phyloP scores from a whole-genome alignment of 2,329 filamentous ascomycete species.

The Calonectria pauciramosa region DNA sequence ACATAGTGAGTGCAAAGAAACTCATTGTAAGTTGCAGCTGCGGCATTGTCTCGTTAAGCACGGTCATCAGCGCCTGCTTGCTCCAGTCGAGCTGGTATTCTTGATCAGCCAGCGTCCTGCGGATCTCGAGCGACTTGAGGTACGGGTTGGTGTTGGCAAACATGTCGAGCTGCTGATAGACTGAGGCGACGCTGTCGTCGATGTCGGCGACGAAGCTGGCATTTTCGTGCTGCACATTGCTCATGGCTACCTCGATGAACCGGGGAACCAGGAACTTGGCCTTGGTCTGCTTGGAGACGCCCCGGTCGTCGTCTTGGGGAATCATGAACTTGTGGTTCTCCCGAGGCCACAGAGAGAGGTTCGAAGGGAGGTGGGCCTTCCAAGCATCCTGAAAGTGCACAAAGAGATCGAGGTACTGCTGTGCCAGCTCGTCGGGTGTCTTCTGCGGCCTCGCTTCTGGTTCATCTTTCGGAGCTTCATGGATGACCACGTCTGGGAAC shows the following conservation, averaged over 20 bases:
- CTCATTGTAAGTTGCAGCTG: not conserved
- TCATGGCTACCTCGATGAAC: not conserved
- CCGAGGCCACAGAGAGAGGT: not conserved
- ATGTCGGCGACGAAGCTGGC: not conserved
- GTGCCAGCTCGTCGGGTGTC: not conserved
- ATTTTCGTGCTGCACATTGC: not conserved
- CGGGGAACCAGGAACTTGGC: not conserved
- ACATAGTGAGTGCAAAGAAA: slow-evolving; percentile 2
- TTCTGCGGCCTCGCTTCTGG: not conserved
- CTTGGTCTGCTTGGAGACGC: not conserved
- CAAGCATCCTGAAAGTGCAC: not conserved
- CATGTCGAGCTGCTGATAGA: not conserved
- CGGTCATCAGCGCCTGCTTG: not conserved
- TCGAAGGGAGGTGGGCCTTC: not conserved
- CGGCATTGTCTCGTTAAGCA: slow-evolving; percentile 6
- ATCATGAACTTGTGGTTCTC: not conserved
- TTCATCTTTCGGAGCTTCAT: not conserved
- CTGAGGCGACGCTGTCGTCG: not conserved
- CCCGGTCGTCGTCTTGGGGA: not conserved
- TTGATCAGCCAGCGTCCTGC: not conserved
- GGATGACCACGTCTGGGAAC: not conserved
- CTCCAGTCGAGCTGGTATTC: not conserved
- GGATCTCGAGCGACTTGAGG: not conserved
- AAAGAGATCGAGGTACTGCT: not conserved
- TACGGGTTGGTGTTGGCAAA: not conserved